Evolutionary conservation across 2,329 filamentous ascomycete species (phyloP).

Genomic region (Fusarium odoratissimum): DNA sequence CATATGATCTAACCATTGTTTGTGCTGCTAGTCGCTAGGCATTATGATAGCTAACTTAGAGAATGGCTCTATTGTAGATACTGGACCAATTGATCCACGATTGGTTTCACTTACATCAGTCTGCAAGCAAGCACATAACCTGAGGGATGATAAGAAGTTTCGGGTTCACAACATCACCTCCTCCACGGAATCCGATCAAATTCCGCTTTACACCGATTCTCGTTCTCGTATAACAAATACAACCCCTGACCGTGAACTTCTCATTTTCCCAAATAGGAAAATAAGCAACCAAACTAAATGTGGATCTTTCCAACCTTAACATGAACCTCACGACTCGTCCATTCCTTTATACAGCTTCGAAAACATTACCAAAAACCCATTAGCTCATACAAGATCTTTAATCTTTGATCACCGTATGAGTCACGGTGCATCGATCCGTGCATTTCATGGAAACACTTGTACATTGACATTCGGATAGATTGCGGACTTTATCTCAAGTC

Average conservation of each 20-base stretch:
- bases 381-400: neutral
- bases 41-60: no score
- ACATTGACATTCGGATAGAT: neutral
- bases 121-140: neutral
- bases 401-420: neutral
- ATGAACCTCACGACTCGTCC: neutral
- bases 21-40: neutral
- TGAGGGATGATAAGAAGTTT: neutral
- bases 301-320: neutral
- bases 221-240: neutral
- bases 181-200: neutral
- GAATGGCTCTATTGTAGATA: no score
- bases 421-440: neutral
- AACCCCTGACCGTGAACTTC: neutral
- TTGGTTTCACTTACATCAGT: neutral
- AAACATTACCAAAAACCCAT: neutral
- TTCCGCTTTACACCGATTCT: neutral
- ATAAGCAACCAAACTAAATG: neutral
- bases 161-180: neutral
- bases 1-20: neutral
- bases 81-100: no score
- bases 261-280: conserved; percentile 12
- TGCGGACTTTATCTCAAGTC: conserved; percentile 20
- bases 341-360: neutral
- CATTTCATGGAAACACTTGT: neutral